Evolutionary conservation across 2,329 filamentous ascomycete species (phyloP).

Genomic region (Neonectria punicea): DNA sequence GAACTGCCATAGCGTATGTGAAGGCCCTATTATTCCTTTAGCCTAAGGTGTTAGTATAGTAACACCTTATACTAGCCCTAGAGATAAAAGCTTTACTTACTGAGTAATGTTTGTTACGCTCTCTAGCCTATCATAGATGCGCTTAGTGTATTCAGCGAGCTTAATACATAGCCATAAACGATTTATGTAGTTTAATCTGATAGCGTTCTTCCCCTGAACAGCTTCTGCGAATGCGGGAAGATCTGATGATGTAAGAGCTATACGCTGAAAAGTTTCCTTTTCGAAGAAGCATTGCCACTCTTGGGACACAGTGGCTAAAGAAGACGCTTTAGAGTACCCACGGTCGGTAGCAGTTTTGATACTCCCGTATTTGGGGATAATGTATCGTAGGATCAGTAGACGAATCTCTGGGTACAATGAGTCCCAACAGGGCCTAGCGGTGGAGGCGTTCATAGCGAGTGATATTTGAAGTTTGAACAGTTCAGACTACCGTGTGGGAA

Average conservation of each 20-base stretch:
- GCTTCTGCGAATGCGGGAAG: constrained; percentile 3
- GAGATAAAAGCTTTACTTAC: background rate
- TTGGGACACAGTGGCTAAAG: constrained; percentile 19
- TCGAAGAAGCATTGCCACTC: constrained; percentile 32
- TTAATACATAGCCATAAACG: constrained; percentile 11
- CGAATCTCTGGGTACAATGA: constrained; percentile 23
- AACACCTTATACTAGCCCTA: background rate
- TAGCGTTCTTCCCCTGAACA: background rate
- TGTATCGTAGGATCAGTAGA: constrained; percentile 8
- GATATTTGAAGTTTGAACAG: constrained; percentile 4
- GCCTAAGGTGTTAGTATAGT: constrained; percentile 9
- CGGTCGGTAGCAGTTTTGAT: background rate
- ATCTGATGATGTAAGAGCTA: constrained; percentile 17
- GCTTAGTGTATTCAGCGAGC: constrained; percentile 11
- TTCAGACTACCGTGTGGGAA: background rate
- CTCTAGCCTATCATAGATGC: constrained; percentile 6
- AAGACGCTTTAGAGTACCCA: background rate
- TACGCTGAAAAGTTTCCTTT: constrained; percentile 11
- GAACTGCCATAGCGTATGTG: constrained; percentile 13
- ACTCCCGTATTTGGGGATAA: background rate
- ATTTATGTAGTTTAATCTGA: constrained; percentile 19
- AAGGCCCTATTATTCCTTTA: constrained; percentile 29
- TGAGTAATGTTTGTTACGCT: constrained; percentile 1
- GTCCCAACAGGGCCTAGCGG: constrained; percentile 3
- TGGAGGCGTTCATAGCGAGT: constrained; percentile 6